Evolutionary conservation across 108 stramenopile species (phyloP).

Genomic region (Skeletonema grethae): DNA sequence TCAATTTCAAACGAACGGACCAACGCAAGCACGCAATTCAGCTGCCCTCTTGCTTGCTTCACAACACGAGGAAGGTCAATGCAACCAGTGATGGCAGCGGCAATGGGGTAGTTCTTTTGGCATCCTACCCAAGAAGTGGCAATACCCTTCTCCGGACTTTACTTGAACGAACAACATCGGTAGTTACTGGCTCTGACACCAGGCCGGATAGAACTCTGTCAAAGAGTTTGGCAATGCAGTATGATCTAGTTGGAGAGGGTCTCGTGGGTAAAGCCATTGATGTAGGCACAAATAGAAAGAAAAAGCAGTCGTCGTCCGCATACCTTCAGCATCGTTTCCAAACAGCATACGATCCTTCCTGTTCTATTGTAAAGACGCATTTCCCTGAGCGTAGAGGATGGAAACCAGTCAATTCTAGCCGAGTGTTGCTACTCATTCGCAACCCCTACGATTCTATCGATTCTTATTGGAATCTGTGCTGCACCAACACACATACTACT

Average conservation of each 20-base stretch:
- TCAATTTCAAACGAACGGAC: not conserved
- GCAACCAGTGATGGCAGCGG: not conserved
- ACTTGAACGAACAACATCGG: conserved; percentile 75
- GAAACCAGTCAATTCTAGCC: conserved; percentile 37
- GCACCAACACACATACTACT: conserved; percentile 94
- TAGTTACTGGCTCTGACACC: conserved; percentile 94
- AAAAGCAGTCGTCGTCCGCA: not conserved
- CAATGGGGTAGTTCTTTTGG: conserved; percentile 57
- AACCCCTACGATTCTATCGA: conserved; percentile 99
- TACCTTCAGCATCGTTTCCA: conserved; percentile 44
- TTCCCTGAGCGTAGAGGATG: conserved; percentile 93
- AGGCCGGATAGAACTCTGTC: conserved; percentile 85
- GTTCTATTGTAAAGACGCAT: conserved; percentile 87
- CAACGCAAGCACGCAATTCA: not conserved
- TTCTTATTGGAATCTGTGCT: conserved; percentile 91
- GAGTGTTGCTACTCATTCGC: conserved; percentile 82
- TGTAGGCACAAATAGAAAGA: not conserved
- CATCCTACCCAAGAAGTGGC: conserved; percentile 90
- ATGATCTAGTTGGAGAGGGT: conserved; percentile 87
- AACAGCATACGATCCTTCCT: conserved; percentile 25
- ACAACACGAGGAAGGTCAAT: not conserved
- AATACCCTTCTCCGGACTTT: conserved; percentile 85
- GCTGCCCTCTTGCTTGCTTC: conserved; percentile 26
- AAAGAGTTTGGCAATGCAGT: conserved; percentile 57
- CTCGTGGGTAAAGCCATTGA: conserved; percentile 40